Percentiles rank a stretch among this genome's conserved stretches.
These are phyloP conservation scores for Candida sithepensis DNA, from an alignment of 805 yeast genomes.

Conservation along the genomic window DNA sequence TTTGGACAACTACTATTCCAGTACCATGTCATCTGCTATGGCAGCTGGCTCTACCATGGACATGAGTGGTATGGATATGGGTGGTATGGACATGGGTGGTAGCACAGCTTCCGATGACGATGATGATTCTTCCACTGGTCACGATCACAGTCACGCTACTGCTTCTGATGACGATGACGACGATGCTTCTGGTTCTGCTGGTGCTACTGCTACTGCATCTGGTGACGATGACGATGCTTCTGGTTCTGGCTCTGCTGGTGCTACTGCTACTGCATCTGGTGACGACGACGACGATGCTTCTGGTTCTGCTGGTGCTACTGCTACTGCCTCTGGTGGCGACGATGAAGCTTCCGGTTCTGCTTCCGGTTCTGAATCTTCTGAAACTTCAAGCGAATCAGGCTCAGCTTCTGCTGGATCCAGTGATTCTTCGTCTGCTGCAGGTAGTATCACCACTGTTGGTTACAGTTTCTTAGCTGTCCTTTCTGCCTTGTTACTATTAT, in stretches of 20 bases:
- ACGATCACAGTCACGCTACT: neutral
- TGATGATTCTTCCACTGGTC: neutral
- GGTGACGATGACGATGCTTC: neutral
- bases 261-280: too few relatives aligned
- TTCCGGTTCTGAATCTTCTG: too few relatives aligned
- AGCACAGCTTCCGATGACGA: neutral
- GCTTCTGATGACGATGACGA: neutral
- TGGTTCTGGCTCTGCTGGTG: neutral
- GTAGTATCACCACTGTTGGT: neutral
- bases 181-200: neutral
- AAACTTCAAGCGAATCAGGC: neutral
- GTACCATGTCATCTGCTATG: constrained; percentile 6
- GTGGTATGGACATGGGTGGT: neutral
- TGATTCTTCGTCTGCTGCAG: constrained; percentile 3
- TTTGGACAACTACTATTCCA: constrained; percentile 8
- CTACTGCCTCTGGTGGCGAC: too few relatives aligned
- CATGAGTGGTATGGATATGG: constrained; percentile 8
- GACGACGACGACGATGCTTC: too few relatives aligned
- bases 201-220: neutral
- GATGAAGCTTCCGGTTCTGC: too few relatives aligned
- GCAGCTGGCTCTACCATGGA: constrained; percentile 19
- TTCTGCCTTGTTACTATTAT: constrained; percentile 1
- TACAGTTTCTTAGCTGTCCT: neutral
- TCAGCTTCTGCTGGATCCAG: neutral
- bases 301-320: too few relatives aligned